phyloP scores from a whole-genome alignment of 2,329 filamentous ascomycete species.

The Aspergillus sojae region DNA sequence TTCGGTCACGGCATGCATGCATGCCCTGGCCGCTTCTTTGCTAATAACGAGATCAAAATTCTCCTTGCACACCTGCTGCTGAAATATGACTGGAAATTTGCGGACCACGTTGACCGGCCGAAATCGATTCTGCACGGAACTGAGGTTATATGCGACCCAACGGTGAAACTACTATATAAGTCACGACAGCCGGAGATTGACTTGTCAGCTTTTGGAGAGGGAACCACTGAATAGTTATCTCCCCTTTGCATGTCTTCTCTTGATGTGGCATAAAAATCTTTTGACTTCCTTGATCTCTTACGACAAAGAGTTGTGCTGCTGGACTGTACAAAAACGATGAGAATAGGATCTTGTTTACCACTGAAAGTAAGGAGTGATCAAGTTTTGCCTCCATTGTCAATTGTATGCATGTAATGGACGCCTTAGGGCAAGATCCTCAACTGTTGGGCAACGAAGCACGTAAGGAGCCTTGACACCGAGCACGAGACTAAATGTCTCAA shows the following conservation, averaged over 20 bases:
- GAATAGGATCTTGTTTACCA: not conserved
- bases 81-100: conserved; percentile 56
- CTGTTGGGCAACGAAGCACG: not conserved
- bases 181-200: conserved; percentile 30
- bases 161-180: conserved; percentile 30
- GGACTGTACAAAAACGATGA: not conserved
- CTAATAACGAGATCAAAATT: conserved; percentile 59
- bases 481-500: not conserved
- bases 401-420: not conserved
- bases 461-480: not conserved
- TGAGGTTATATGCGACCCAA: conserved; percentile 42
- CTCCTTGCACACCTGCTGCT: conserved; percentile 54
- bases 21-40: conserved; percentile 60
- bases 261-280: not conserved
- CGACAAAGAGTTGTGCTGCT: not conserved
- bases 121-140: conserved; percentile 49
- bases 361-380: not conserved
- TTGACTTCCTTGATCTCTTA: not conserved
- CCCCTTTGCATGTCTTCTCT: not conserved
- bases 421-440: not conserved
- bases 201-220: conserved; percentile 23
- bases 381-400: not conserved
- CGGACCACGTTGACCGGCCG: conserved; percentile 40
- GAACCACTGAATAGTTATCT: not conserved
- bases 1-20: conserved; percentile 43